Evolutionary conservation across 2,329 filamentous ascomycete species (phyloP), one percentile per base, ranked within the genome.

Genomic region (Pestalotiopsis sp.): DNA sequence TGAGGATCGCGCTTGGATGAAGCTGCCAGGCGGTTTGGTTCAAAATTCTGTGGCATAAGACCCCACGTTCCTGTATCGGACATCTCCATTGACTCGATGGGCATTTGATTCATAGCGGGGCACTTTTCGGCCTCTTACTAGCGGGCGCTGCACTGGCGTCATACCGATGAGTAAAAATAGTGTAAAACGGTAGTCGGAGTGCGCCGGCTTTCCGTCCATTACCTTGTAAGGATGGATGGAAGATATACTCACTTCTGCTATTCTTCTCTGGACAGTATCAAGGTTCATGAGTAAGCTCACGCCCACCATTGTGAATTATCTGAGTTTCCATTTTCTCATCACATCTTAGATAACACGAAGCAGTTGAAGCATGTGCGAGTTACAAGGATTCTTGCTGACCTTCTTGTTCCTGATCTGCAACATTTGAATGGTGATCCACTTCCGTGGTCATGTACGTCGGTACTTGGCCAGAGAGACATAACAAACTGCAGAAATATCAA

Each of bases 1-100:
- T 57, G 27, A 20, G 13, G 23, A 49, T 38, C 64, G 31, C 45
- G 45, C 14, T 52, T 52, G 45, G n/a, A 20, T 52, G 45, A 52
- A 52, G 45, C 45, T 52, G 27, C 45, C 23, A 57, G 31, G 52
- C 31, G 45, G 27, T 23, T 27, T 23, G 13, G n/a, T 27, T 31
- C 58, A 38, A 67, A 66, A 66, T 41, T 59, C 56, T 66, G 62
- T 64, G 63, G 20, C 23, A 39, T 69, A 72, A 52, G 71, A 76
- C 76, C 76, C 78, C 80, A 81, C 79, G 79, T 81, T 81, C 80
- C 79, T 81, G 74, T 69, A 81, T 80, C 80, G 78, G 79, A 80
- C 75, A 71, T 71, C 69, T 71, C 70, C 73, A 69, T 76, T 75
- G 75, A 75, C 74, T 74, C 71, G 58, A 68, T 71, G 56, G 62